Evolutionary conservation across 1,284 basidiomycete genomes (phyloP), one percentile per base, ranked within the genome.

Genomic region (Golubevia pallescens): DNA sequence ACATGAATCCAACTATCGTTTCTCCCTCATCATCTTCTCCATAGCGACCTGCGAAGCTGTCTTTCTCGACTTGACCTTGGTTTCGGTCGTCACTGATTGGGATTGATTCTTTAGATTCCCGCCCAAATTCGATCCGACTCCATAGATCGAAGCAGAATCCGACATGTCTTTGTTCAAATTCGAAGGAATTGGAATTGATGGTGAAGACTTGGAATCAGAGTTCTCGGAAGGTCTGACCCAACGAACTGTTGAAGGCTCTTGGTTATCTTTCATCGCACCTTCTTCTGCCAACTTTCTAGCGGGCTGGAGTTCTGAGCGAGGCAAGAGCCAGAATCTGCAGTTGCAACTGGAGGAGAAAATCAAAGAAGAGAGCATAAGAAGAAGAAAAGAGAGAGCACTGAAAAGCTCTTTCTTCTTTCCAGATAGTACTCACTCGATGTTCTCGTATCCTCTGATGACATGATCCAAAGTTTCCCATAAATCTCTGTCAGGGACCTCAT

Each of bases 381-480:
- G 28, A 28, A 28, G 28, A 48, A 48, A 48, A 10, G 42, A 48
- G 16, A 48, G 42, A 16, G 42, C 28, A 28, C 28, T 28, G 28
- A 28, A 28, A 28, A 28, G 28, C 28, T 28, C 16, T 48, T 48
- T 10, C 42, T 48, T 48, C 42, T 48, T 48, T 16, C 3, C 34
- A 19, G 1, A 20, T 3, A 8, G 16, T n/a, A 14, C 70, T 38
- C 51, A 73, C 63, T 85, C 82, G 38, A 84, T 74, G 59, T 78
- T 57, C 60, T 85, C 82, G 32, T 78, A 85, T 14, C 58, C 64
- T 19, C 65, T 65, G 5, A 85, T 80, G 5, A 68, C 68, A 10
- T 69, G 58, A 24, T 85, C 82, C 1, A 85, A 66, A 55, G 81
- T 51, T 64, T 84, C 78, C 82, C 82, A 85, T 38, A 85, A 67